Evolutionary conservation across 2,329 filamentous ascomycete genomes (phyloP).

Genomic region (Paraphoma chrysanthemicola): DNA sequence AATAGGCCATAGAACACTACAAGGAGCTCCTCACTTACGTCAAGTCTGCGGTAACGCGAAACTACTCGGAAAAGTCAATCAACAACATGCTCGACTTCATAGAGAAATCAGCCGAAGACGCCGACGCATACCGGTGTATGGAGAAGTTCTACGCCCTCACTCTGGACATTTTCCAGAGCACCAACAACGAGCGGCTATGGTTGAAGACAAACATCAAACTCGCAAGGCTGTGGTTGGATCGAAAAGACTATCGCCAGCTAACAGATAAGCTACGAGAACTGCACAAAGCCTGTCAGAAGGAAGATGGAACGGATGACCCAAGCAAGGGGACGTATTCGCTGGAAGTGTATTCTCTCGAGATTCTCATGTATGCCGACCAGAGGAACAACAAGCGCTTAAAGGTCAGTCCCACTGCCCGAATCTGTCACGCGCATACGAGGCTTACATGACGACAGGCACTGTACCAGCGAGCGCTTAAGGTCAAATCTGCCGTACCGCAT

Average conservation of each 20-base stretch:
- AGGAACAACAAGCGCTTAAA: conserved; percentile 98
- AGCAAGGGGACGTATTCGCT: conserved; percentile 96
- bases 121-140: conserved; percentile 79
- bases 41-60: conserved; percentile 93
- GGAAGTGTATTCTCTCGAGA: conserved; percentile 95
- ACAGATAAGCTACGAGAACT: conserved; percentile 86
- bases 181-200: conserved; percentile 96
- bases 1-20: conserved; percentile 87
- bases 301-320: conserved; percentile 87
- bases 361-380: conserved; percentile 97
- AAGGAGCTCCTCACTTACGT: conserved; percentile 95
- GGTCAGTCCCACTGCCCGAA: conserved; percentile 47
- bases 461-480: conserved; percentile 88
- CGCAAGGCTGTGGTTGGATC: conserved; percentile 86
- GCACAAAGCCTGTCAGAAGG: conserved; percentile 84
- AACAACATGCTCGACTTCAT: conserved; percentile 99
- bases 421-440: conserved; percentile 25
- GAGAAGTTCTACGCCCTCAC: conserved; percentile 95
- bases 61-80: conserved; percentile 99
- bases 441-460: conserved; percentile 61
- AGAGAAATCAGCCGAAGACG: conserved; percentile 81
- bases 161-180: conserved; percentile 92
- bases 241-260: conserved; percentile 83
- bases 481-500: conserved; percentile 96
- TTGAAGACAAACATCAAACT: conserved; percentile 98